Conservation (phyloP, 352 stramenopile species). For the Phytophthora meadii region DNA sequence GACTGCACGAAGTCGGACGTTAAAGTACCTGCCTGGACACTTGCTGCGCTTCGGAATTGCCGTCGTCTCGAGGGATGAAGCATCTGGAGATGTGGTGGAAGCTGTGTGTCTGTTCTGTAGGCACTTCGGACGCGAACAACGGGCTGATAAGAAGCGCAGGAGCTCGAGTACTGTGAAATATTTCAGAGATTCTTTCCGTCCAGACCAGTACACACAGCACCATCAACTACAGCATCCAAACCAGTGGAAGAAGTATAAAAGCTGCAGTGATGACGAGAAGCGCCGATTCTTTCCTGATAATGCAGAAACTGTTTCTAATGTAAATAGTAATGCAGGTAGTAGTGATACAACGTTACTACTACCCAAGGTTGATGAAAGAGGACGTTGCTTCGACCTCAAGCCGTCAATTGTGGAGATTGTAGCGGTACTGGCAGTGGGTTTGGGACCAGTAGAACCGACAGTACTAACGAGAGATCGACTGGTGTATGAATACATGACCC, state of each 20-base stretch:
- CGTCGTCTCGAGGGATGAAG: slow-evolving; percentile 43
- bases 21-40: slow-evolving; percentile 44
- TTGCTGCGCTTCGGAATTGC: slow-evolving; percentile 51
- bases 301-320: not conserved
- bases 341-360: slow-evolving; percentile 10
- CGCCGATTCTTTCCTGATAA: slow-evolving; percentile 46
- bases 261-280: slow-evolving; percentile 44
- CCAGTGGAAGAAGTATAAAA: slow-evolving; percentile 51
- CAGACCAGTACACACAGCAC: slow-evolving; percentile 73
- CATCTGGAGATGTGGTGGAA: slow-evolving; percentile 36
- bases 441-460: slow-evolving; percentile 20
- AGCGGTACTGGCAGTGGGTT: slow-evolving; percentile 26
- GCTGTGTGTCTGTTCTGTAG: slow-evolving; percentile 63
- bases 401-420: slow-evolving; percentile 34
- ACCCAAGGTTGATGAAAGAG: slow-evolving; percentile 19
- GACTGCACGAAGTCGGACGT: slow-evolving; percentile 15
- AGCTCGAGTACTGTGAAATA: slow-evolving; percentile 59
- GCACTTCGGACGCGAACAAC: slow-evolving; percentile 61
- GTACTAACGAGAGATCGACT: slow-evolving; percentile 28
- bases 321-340: not conserved
- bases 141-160: slow-evolving; percentile 48
- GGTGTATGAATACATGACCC: slow-evolving; percentile 28
- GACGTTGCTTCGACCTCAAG: slow-evolving; percentile 26
- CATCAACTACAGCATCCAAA: slow-evolving; percentile 51
- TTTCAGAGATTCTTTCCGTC: slow-evolving; percentile 60